These are phyloP conservation scores for Fusarium nematophilum DNA, from an alignment of 2,329 filamentous ascomycete species.

Conservation along the genomic window DNA sequence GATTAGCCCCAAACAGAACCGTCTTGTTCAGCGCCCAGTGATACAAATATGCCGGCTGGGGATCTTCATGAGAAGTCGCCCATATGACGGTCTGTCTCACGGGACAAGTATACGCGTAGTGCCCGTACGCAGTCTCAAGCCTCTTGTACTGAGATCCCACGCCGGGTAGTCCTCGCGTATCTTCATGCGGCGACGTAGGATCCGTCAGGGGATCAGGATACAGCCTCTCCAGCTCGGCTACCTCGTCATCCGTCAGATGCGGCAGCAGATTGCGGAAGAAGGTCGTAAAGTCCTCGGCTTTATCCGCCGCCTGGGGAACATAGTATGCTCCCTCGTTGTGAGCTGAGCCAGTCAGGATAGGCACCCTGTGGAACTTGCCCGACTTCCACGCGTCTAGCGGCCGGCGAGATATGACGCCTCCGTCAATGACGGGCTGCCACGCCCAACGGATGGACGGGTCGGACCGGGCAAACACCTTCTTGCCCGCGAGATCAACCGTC, in stretches of 20 bases:
- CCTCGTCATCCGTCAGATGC: constrained; percentile 27
- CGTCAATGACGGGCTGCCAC: constrained; percentile 48
- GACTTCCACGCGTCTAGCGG: constrained; percentile 48
- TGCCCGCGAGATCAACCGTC: constrained; percentile 42
- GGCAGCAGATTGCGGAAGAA: constrained; percentile 46
- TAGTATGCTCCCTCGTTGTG: constrained; percentile 48
- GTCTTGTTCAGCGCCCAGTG: constrained; percentile 47
- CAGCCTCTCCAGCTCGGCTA: constrained; percentile 27
- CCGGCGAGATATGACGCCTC: constrained; percentile 44
- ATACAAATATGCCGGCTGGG: constrained; percentile 44
- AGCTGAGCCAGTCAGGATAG: constrained; percentile 45
- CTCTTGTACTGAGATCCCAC: constrained; percentile 35
- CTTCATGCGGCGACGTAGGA: constrained; percentile 29
- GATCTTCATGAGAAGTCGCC: constrained; percentile 34
- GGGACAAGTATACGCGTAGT: constrained; percentile 40
- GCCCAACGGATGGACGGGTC: constrained; percentile 48
- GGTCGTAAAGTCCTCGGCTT: constrained; percentile 36
- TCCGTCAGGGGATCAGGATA: constrained; percentile 36
- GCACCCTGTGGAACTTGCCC: constrained; percentile 47
- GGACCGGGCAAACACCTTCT: constrained; percentile 43
- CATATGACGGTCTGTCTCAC: constrained; percentile 39
- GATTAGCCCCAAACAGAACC: constrained; percentile 35
- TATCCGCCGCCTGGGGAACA: constrained; percentile 34
- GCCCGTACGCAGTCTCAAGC: constrained; percentile 38
- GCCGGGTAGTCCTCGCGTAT: constrained; percentile 23